These are phyloP conservation scores for Penicillium steckii DNA, from an alignment of 495 filamentous ascomycete genomes.

Conservation along the genomic window DNA sequence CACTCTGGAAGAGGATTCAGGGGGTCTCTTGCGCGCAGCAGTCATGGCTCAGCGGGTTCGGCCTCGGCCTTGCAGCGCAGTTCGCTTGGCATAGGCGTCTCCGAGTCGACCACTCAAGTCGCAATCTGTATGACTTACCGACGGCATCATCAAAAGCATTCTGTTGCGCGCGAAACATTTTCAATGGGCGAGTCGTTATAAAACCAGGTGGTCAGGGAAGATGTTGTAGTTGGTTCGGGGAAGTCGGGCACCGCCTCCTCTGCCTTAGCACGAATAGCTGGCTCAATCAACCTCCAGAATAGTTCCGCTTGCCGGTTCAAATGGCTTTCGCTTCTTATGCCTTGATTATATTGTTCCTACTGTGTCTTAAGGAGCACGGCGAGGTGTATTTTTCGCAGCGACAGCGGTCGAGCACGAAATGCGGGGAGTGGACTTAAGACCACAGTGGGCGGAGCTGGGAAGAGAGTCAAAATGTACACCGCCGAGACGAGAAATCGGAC, in stretches of 20 bases:
- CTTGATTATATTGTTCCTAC: not conserved
- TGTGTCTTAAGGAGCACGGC: not conserved
- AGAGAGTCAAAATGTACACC: constrained; percentile 4
- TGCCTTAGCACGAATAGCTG: constrained; percentile 1
- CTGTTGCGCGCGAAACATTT: constrained; percentile 77
- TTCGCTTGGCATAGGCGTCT: not conserved
- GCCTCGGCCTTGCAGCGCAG: not conserved
- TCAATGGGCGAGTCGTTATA: constrained; percentile 8
- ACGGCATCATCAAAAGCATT: constrained; percentile 81
- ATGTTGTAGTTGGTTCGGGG: constrained; percentile 1
- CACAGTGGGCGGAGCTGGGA: constrained; percentile 5
- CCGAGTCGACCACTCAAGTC: not conserved
- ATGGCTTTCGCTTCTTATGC: too few relatives aligned
- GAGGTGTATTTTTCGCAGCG: constrained; percentile 1
- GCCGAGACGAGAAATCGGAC: not conserved
- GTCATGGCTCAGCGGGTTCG: not conserved
- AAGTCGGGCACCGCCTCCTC: constrained; percentile 17
- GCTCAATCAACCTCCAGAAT: constrained; percentile 3
- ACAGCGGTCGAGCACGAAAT: constrained; percentile 20
- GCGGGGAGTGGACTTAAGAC: constrained; percentile 28
- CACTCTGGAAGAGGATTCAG: not conserved
- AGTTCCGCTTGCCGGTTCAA: not conserved
- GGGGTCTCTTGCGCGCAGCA: not conserved
- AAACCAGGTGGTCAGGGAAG: not conserved
- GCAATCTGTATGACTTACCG: constrained; percentile 52